Evolutionary conservation across 768 basidiomycete genomes (phyloP).

Genomic region (Lentinula guzmanii): DNA sequence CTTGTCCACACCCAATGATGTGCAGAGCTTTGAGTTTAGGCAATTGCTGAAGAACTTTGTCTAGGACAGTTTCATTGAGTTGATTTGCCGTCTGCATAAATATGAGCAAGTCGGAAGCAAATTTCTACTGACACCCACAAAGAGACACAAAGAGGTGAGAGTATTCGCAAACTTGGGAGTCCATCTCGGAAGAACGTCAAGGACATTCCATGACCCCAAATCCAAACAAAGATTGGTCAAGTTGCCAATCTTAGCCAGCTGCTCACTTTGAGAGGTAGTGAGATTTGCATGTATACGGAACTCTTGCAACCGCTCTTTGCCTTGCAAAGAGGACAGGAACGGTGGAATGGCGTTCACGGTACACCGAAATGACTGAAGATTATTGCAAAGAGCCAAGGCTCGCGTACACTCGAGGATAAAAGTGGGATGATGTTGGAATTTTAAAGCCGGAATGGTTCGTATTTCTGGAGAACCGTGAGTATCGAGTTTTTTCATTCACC

Average conservation of each 20-base stretch:
- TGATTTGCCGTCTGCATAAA: constrained; percentile 49
- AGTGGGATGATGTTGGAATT: constrained; percentile 26
- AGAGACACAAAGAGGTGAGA: constrained; percentile 51
- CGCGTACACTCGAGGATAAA: constrained; percentile 50
- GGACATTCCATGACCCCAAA: constrained; percentile 54
- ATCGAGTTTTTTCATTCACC: background rate
- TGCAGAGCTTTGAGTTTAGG: constrained; percentile 54
- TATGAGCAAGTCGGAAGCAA: background rate
- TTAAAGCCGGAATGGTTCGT: constrained; percentile 32
- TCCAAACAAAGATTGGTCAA: constrained; percentile 49
- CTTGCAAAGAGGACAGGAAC: constrained; percentile 40
- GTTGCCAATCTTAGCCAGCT: constrained; percentile 31
- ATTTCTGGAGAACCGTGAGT: constrained; percentile 33
- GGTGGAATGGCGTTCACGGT: constrained; percentile 39
- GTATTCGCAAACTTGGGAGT: constrained; percentile 31
- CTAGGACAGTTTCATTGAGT: constrained; percentile 46
- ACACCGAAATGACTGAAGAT: constrained; percentile 54
- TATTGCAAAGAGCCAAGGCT: constrained; percentile 42
- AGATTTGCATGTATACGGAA: constrained; percentile 49
- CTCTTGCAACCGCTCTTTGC: constrained; percentile 36
- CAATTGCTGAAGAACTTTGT: constrained; percentile 38
- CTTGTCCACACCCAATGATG: constrained; percentile 51
- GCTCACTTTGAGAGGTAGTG: constrained; percentile 41
- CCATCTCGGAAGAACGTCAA: constrained; percentile 60
- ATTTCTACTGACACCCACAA: constrained; percentile 34